phyloP scores from a whole-genome alignment of 768 basidiomycete genomes.

The Rhodotorula graminis region DNA sequence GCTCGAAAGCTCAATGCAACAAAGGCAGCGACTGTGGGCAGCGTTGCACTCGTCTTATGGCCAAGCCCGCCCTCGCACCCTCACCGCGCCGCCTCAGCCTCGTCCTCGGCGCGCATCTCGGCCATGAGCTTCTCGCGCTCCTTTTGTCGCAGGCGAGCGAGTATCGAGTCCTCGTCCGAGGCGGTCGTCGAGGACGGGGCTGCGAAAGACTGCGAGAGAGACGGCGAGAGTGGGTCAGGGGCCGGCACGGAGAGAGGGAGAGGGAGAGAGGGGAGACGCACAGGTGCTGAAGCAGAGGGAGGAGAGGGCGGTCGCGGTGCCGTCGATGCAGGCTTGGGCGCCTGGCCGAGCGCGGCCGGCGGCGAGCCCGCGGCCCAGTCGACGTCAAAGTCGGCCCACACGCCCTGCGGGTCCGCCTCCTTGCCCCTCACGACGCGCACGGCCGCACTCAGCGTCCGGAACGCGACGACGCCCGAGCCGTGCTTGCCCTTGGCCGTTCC shows the following conservation, averaged over 20 bases:
- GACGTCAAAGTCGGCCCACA: constrained; percentile 36
- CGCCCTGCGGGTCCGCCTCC: neutral
- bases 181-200: too few relatives aligned
- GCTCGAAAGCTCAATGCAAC: too few relatives aligned
- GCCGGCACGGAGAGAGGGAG: neutral
- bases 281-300: neutral
- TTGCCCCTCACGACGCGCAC: constrained; percentile 29
- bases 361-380: constrained; percentile 34
- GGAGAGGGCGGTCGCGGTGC: neutral
- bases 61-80: neutral
- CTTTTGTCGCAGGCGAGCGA: constrained; percentile 29
- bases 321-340: too few relatives aligned
- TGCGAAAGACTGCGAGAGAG: neutral
- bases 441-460: constrained; percentile 28
- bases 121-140: constrained; percentile 40
- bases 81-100: constrained; percentile 1
- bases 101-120: constrained; percentile 34
- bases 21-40: too few relatives aligned
- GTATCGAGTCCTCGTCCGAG: constrained; percentile 24
- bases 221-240: neutral
- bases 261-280: constrained; percentile 5
- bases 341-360: constrained; percentile 16
- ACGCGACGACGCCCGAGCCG: constrained; percentile 31
- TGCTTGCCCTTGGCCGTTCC: constrained; percentile 23
- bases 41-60: too few relatives aligned